Evolutionary conservation across 805 yeast species (phyloP), one percentile per base, ranked within the genome.

Genomic region (Spencermartinsiella europaea): DNA sequence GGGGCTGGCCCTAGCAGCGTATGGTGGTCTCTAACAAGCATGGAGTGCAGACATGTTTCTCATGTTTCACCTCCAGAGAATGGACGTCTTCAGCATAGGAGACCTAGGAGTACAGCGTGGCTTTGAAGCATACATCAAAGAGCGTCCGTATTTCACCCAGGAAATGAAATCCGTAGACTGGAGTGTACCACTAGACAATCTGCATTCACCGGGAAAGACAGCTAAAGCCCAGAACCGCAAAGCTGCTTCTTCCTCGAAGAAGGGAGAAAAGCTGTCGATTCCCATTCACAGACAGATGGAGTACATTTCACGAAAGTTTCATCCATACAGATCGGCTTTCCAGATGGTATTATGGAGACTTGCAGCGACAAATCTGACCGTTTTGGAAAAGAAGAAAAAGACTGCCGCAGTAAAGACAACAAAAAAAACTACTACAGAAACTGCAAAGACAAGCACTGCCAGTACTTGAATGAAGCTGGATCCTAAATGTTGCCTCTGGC

Each of bases 11-110:
- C n/a, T n/a, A n/a, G n/a, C n/a, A n/a, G n/a, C n/a, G n/a, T n/a
- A n/a, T n/a, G n/a, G n/a, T n/a, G n/a, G n/a, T n/a, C n/a, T n/a
- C 21, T 16, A 22, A 38, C 34, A 22, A 45, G 57, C 70, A 1
- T 90, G 98, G 98, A 79, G 89, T 3, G 90, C 93, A 0, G 84
- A 83, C 45, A 90, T 90, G 96, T 90, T 88, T 63, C 65, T 85
- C 15, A 59, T 83, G 19, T 87, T 87, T 59, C 83, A 85, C 1
- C 66, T 89, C 38, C 74, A 73, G 21, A 73, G 85, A 47, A 60
- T 77, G 59, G 81, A 90, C 61, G 77, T 86, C 0, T 87, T 87
- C 62, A 83, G 93, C 3, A 68, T 76, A 3, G 86, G 81, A 16
- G 97, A 90, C 65, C 66, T 90, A 40, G 97, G 96, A 1, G 76